Conservation (phyloP, 2,329 filamentous ascomycete species). For the Triangularia verruculosa region DNA sequence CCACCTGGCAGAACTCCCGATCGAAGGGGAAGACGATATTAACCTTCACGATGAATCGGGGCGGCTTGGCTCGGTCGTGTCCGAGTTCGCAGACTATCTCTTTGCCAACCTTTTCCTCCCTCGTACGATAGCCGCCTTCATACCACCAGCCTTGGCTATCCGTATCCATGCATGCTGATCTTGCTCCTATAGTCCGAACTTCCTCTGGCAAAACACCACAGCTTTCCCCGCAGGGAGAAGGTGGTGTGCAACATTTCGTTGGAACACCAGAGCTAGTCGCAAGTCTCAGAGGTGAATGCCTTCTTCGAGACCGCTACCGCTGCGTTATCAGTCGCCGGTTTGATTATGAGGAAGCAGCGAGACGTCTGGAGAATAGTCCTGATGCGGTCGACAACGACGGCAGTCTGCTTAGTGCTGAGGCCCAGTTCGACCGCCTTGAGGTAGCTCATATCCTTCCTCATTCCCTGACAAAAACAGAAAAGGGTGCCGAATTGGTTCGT, state of each 20-base stretch:
- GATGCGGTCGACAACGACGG: conserved; percentile 28
- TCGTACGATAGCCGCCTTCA: conserved; percentile 19
- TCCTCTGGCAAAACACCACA: conserved; percentile 29
- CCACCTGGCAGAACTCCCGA: conserved; percentile 22
- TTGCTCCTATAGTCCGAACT: conserved; percentile 27
- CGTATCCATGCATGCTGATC: neutral
- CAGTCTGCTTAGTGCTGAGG: conserved; percentile 15
- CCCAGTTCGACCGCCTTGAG: conserved; percentile 16
- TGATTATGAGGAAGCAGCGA: conserved; percentile 13
- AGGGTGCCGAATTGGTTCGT: conserved; percentile 8
- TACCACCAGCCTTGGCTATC: neutral
- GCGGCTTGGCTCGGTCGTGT: conserved; percentile 15
- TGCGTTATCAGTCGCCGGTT: conserved; percentile 31
- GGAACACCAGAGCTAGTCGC: conserved; percentile 28
- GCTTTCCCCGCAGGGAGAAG: conserved; percentile 26
- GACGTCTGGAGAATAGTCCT: conserved; percentile 12
- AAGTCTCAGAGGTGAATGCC: conserved; percentile 28
- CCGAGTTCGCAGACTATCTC: conserved; percentile 29
- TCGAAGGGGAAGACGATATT: conserved; percentile 19
- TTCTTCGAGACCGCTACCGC: conserved; percentile 31
- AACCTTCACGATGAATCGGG: conserved; percentile 15
- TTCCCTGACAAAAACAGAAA: conserved; percentile 17
- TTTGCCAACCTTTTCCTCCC: conserved; percentile 31
- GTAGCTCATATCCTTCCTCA: conserved; percentile 29
- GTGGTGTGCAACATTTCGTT: conserved; percentile 14